Evolutionary conservation across 176 grass and related monocot genomes (phyloP), one percentile per base, ranked within the genome.

Genomic region (Oryza nivara): DNA sequence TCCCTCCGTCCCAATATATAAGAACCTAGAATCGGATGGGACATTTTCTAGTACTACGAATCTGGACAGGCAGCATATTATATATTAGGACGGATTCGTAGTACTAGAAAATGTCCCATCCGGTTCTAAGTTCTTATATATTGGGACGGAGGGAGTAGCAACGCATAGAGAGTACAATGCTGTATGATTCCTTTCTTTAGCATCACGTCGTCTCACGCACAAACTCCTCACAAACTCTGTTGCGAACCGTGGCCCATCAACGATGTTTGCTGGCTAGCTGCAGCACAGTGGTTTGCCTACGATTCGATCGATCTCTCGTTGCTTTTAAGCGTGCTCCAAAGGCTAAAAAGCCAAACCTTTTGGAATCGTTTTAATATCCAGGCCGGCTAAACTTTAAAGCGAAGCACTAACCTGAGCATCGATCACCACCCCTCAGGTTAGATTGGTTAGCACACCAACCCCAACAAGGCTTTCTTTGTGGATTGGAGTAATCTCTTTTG

Each of bases 251-350:
- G 51, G 63, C 28, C 1, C 5, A 46, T n/a, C 10, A 26, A 26
- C 2, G 41, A 47, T 2, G 23, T 48, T 48, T n/a, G 69, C 38
- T 46, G 23, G 69, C 38, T 46, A 16, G 69, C 4, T 41, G 40
- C 40, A 41, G 70, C 81, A 17, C 81, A 17, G 45, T 44, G 13
- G 44, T 20, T 20, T 68, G 30, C 52, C 82, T 43, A 56, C 40
- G 58, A 63, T 23, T 63, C 19, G 58, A 63, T 23, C 19, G 20
- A 63, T 76, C n/a, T 76, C n/a, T 26, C 20, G 28, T 66, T 36
- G 84, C 68, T 79, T 73, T 66, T 73, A 80, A 74, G 84, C 84
- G 69, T 80, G 70, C 45, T 54, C 52, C 1, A n/a, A 58, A 58
- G 16, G 4, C 84, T 32, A 43, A 80, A 80, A 80, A 80, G 84